These are phyloP conservation scores for Suhomyces tanzawaensis DNA, from an alignment of 805 yeast species.

Conservation along the genomic window DNA sequence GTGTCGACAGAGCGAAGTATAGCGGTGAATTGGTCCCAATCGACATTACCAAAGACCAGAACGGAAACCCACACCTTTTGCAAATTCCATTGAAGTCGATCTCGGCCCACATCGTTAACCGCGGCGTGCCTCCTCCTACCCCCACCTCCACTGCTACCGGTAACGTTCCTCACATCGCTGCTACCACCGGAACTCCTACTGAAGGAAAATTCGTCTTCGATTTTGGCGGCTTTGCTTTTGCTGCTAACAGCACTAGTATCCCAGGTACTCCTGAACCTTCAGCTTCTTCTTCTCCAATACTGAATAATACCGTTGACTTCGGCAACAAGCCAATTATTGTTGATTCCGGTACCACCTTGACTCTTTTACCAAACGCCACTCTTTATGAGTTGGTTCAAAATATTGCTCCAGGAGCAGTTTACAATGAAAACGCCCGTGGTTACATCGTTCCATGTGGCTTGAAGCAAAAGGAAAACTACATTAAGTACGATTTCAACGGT, in stretches of 20 bases:
- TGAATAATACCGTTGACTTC: too few relatives aligned
- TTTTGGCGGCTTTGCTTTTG: neutral
- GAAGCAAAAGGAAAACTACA: constrained; percentile 8
- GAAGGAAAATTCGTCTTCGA: neutral
- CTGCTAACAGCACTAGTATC: neutral
- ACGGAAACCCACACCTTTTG: constrained; percentile 14
- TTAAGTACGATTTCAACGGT: constrained; percentile 11
- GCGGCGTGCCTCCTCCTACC: constrained; percentile 1
- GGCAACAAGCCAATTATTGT: constrained; percentile 39
- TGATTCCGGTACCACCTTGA: constrained; percentile 59
- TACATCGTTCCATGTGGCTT: constrained; percentile 17
- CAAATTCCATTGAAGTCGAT: constrained; percentile 20
- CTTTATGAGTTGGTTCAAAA: constrained; percentile 5
- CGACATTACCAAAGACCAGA: constrained; percentile 18
- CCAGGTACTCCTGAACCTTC: neutral
- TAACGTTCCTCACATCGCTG: constrained; percentile 3
- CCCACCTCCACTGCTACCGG: neutral
- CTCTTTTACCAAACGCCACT: constrained; percentile 39
- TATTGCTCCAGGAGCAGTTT: constrained; percentile 9
- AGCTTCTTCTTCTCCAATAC: neutral
- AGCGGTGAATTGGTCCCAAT: constrained; percentile 41
- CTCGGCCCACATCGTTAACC: constrained; percentile 9
- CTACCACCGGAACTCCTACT: neutral
- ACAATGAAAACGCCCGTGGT: constrained; percentile 5
- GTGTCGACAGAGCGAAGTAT: constrained; percentile 63